Percentiles rank a stretch among this genome's conserved stretches.
phyloP scores from a whole-genome alignment of 2,329 filamentous ascomycete species.

The Westerdykella aurantiaca region DNA sequence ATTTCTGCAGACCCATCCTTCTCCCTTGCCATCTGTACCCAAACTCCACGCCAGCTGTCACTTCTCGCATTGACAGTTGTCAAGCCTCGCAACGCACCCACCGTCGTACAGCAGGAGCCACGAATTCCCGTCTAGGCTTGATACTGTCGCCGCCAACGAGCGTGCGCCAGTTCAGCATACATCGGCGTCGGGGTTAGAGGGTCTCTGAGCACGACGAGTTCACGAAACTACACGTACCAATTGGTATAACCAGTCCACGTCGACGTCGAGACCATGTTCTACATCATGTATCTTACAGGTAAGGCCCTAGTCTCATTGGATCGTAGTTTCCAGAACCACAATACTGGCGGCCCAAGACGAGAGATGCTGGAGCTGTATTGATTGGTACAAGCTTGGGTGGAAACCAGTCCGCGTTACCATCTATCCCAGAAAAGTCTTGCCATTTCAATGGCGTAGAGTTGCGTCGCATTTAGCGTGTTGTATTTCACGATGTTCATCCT shows the following conservation, averaged over 20 bases:
- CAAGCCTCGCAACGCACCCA: conserved; percentile 22
- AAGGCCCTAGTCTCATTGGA: conserved; percentile 16
- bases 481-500: no score
- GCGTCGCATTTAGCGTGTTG: no score
- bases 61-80: conserved; percentile 32
- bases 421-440: conserved; percentile 9
- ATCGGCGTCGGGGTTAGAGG: conserved; percentile 11
- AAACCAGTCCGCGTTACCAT: neutral
- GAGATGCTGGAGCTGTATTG: conserved; percentile 6
- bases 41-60: conserved; percentile 34
- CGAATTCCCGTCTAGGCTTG: conserved; percentile 25
- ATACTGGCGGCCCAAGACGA: conserved; percentile 6
- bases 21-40: conserved; percentile 26
- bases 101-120: conserved; percentile 37
- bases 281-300: conserved; percentile 43
- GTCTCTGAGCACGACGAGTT: conserved; percentile 20
- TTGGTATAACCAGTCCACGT: conserved; percentile 17
- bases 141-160: conserved; percentile 28
- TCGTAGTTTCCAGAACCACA: conserved; percentile 7
- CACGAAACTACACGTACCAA: conserved; percentile 20
- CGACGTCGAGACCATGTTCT: conserved; percentile 35
- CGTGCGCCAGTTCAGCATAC: conserved; percentile 31
- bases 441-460: no score
- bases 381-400: conserved; percentile 8
- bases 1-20: conserved; percentile 34